Evolutionary conservation across 2,329 filamentous ascomycete genomes (phyloP).

Genomic region (Colletotrichum filicis): DNA sequence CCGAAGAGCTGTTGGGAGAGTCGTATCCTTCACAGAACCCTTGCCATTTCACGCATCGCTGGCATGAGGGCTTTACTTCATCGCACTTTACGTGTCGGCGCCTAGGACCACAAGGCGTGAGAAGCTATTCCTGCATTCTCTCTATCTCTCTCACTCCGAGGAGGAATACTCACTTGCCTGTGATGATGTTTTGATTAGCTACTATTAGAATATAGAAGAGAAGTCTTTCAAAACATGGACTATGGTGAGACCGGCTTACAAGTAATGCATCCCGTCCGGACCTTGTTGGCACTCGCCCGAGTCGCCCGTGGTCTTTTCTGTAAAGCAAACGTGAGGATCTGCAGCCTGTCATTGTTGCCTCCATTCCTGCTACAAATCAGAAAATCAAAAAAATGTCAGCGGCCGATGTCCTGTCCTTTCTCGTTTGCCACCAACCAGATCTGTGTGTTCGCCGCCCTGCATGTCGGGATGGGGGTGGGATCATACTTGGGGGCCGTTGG

Average conservation of each 20-base stretch:
- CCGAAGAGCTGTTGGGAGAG: background rate
- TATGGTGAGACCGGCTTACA: conserved; percentile 40
- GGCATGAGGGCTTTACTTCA: conserved; percentile 47
- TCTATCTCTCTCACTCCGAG: background rate
- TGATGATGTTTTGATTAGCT: background rate
- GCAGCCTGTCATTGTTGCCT: conserved; percentile 5
- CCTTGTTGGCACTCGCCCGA: conserved; percentile 45
- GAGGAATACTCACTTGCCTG: conserved; percentile 42
- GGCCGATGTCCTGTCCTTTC: background rate
- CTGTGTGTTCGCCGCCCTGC: background rate
- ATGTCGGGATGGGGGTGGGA: background rate
- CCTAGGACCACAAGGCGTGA: conserved; percentile 34
- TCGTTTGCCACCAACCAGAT: conserved; percentile 1
- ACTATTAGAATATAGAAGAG: background rate
- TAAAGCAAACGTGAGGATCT: conserved; percentile 42
- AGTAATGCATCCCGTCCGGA: conserved; percentile 45
- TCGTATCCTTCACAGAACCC: conserved; percentile 47
- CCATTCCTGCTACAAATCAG: background rate
- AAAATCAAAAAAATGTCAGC: background rate
- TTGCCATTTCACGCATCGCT: conserved; percentile 48
- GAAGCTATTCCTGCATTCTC: background rate
- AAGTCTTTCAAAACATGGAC: background rate
- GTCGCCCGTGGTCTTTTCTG: conserved; percentile 43
- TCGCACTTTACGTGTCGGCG: conserved; percentile 50
- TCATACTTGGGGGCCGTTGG: conserved; percentile 17